Conservation (phyloP, 2,329 filamentous ascomycete species). For the Talaromyces sp. region DNA sequence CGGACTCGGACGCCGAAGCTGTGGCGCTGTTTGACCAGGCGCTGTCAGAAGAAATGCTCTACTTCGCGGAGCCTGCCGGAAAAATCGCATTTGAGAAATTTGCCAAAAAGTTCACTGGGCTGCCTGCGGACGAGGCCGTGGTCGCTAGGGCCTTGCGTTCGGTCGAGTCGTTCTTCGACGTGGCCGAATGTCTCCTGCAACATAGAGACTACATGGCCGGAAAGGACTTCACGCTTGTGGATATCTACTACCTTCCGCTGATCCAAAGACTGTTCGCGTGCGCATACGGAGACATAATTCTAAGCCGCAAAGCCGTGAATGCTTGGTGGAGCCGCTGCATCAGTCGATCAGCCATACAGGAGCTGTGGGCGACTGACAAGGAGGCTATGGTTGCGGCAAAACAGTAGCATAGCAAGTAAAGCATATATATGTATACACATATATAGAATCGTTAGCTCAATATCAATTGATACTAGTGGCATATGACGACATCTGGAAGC, state of each 20-base stretch:
- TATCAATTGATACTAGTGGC: too few relatives aligned
- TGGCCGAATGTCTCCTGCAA: constrained; percentile 4
- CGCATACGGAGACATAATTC: constrained; percentile 4
- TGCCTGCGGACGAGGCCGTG: constrained; percentile 1
- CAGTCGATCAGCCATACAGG: constrained; percentile 6
- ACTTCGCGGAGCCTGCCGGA: constrained; percentile 8
- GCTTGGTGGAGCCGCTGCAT: constrained; percentile 9
- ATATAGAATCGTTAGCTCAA: too few relatives aligned
- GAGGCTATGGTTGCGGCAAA: background rate
- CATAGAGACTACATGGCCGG: constrained; percentile 6
- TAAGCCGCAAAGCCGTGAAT: constrained; percentile 2
- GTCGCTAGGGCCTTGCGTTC: constrained; percentile 5
- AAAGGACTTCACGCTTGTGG: constrained; percentile 7
- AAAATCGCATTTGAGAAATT: constrained; percentile 6
- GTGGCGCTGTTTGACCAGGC: constrained; percentile 9
- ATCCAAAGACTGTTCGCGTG: constrained; percentile 7
- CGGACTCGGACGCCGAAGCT: constrained; percentile 2
- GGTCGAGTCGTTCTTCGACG: constrained; percentile 6
- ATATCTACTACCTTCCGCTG: constrained; percentile 10
- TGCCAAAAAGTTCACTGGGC: constrained; percentile 5
- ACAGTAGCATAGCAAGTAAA: background rate
- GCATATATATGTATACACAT: background rate
- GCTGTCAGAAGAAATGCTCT: constrained; percentile 1
- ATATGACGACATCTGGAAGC: too few relatives aligned
- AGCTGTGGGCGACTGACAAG: constrained; percentile 2